Base-by-base conservation (phyloP, 495 filamentous ascomycete genomes). In the Hyphodiscus hymeniophilus region DNA sequence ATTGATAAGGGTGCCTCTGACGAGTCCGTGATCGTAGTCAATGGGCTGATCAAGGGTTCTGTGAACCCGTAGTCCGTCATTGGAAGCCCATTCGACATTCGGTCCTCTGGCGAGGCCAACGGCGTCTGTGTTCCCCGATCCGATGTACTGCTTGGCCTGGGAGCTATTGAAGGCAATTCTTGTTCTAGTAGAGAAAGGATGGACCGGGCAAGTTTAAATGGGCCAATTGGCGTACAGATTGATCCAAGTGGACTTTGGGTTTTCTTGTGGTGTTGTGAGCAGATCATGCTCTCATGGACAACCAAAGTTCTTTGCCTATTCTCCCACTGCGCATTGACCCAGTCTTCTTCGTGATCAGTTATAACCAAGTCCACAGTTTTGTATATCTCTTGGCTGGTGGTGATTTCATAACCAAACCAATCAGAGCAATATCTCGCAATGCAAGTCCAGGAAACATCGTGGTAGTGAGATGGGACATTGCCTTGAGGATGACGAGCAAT, bases 171-270 rank as follows among this genome's bases (percentile, higher is more conserved):
- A 2, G 23, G 18, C 1, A 42, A 12, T 3, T 48, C n/a, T 28
- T 47, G 45, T 12, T 49, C 35, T 21, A 57, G 13, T 15, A 57
- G 31, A 7, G 20, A n/a, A 3, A 57, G 23, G 17, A 57, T 24
- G 11, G 36, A 42, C 2, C 50, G 17, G 18, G 55, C 55, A 2
- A 58, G 48, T 20, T 55, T 58, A 44, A 54, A 58, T n/a, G 55
- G 55, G 2, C 55, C 55, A 13, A 58, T 36, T 12, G 55, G 55
- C 13, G 18, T 34, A 24, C 36, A 52, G 1, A 58, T 45, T 16
- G 44, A 33, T 3, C 42, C 43, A 3, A 51, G 30, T 3, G 24
- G 15, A 17, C 47, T 16, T 35, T 21, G n/a, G n/a, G 3, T 8
- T 3, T 33, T 13, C 12, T 39, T 21, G 2, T 15, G 20, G 28